Conservation (phyloP, 1,139 yeast genomes). For the Lodderomyces beijingensis region DNA sequence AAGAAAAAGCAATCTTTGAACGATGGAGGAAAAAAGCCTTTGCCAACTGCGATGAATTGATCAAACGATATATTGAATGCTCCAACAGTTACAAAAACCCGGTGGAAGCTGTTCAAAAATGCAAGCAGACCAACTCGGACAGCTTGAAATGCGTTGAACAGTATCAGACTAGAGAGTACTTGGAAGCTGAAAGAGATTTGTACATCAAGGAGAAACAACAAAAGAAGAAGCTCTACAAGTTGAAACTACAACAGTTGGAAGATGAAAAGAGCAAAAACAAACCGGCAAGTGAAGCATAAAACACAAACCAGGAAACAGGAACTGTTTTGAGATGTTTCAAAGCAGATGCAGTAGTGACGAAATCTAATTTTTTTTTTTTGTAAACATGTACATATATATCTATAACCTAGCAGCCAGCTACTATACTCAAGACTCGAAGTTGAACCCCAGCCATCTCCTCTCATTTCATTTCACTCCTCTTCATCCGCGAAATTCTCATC, state of each 20-base stretch:
- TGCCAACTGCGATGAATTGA: constrained; percentile 63
- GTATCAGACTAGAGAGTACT: constrained; percentile 61
- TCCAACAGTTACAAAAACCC: constrained; percentile 40
- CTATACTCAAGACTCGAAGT: too few relatives aligned
- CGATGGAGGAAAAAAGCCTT: constrained; percentile 77
- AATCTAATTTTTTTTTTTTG: too few relatives aligned
- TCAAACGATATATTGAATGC: constrained; percentile 44
- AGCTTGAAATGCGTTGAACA: constrained; percentile 55
- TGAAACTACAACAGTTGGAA: constrained; percentile 5
- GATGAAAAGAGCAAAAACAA: constrained; percentile 3
- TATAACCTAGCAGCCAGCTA: constrained; percentile 1
- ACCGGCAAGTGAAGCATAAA: neutral
- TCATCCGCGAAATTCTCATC: constrained; percentile 30
- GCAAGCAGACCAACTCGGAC: constrained; percentile 29
- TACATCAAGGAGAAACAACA: constrained; percentile 54
- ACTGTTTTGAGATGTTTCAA: too few relatives aligned
- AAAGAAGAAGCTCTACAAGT: constrained; percentile 19
- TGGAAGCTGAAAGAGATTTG: constrained; percentile 68
- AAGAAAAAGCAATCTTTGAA: constrained; percentile 75
- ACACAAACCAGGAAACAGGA: too few relatives aligned
- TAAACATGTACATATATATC: too few relatives aligned
- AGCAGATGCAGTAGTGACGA: too few relatives aligned
- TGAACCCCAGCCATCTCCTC: neutral
- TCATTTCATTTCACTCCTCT: constrained; percentile 1
- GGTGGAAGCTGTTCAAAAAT: constrained; percentile 59